These are phyloP conservation scores for Spergularia marina DNA, from an alignment of 148 eudicot genomes.

Conservation along the genomic window DNA sequence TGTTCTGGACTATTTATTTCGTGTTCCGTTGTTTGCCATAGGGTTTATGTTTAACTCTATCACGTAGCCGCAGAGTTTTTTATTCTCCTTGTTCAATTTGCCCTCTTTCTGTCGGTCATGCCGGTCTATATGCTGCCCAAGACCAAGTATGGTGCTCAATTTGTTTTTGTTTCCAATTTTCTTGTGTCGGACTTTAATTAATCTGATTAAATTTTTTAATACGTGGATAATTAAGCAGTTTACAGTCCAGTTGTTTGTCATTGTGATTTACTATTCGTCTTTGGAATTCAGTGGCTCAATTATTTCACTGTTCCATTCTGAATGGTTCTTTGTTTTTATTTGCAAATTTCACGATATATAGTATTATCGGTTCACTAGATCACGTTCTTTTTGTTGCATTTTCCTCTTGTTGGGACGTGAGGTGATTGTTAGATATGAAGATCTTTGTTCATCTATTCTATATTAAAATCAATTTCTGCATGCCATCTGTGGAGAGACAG, in stretches of 20 bases:
- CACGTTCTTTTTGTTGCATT: background rate
- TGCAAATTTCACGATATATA: background rate
- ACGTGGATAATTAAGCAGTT: background rate
- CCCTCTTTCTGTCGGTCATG: constrained; percentile 1
- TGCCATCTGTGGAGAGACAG: background rate
- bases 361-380: background rate
- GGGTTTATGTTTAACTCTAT: constrained; percentile 17
- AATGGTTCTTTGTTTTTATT: background rate
- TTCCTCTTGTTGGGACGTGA: background rate
- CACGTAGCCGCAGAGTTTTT: constrained; percentile 10
- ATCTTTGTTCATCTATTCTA: background rate
- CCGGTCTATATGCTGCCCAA: background rate
- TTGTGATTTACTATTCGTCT: constrained; percentile 13
- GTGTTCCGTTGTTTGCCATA: background rate
- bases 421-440: background rate
- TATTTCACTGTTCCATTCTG: background rate
- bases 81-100: background rate
- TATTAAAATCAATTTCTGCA: constrained; percentile 3
- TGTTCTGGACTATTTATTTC: constrained; percentile 6
- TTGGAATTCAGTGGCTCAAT: background rate
- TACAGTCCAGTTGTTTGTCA: background rate
- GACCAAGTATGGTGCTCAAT: constrained; percentile 9
- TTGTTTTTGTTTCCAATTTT: background rate
- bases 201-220: background rate
- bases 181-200: background rate